These are phyloP conservation scores for Inga oerstediana DNA, from an alignment of 306 rosid species.

Conservation along the genomic window DNA sequence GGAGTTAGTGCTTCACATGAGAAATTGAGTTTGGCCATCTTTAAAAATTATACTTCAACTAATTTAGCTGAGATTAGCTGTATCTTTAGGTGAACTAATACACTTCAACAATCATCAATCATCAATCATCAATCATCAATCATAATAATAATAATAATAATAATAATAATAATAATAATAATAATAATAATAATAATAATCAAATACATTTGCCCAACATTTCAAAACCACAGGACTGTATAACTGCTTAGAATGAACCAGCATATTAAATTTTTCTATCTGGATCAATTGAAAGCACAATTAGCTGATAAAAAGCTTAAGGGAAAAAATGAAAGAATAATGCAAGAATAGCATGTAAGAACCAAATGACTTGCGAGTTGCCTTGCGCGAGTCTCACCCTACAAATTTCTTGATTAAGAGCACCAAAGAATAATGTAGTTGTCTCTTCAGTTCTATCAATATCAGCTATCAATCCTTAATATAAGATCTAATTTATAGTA, in stretches of 20 bases:
- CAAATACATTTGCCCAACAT: not conserved
- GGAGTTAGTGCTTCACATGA: not conserved
- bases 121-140: not conserved
- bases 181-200: not conserved
- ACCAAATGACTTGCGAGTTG: constrained; percentile 20
- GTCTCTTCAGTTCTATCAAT: constrained; percentile 21
- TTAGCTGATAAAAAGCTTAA: constrained; percentile 21
- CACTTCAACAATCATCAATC: not conserved
- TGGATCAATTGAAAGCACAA: constrained; percentile 23
- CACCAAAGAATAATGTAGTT: constrained; percentile 19
- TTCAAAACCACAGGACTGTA: constrained; percentile 21
- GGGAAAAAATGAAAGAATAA: constrained; percentile 24
- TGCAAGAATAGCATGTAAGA: constrained; percentile 9
- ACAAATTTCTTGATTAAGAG: constrained; percentile 25
- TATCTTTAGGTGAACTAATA: not conserved
- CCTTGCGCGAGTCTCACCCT: constrained; percentile 2
- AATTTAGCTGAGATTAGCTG: not conserved
- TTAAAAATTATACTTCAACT: not conserved
- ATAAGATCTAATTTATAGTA: too few species aligned
- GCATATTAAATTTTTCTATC: constrained; percentile 23
- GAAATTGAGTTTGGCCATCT: not conserved
- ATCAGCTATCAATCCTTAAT: not conserved
- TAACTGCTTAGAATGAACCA: not conserved
- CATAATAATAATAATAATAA: not conserved
- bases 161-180: too few species aligned